Evolutionary conservation across 306 rosid species (phyloP).

Genomic region (Astragalus glycyphyllos): DNA sequence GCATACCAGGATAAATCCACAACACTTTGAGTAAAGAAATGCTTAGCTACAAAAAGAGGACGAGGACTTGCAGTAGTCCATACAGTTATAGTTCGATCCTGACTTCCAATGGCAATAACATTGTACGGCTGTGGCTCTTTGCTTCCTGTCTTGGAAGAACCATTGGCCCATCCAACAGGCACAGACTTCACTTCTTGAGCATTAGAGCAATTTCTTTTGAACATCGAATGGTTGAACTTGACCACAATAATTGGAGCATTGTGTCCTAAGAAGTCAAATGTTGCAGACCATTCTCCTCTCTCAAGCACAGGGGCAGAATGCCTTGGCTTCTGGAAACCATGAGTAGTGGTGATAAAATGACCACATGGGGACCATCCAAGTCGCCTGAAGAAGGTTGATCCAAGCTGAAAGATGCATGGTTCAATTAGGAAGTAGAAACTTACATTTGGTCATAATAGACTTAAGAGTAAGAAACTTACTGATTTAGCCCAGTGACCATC

Average conservation of each 20-base stretch:
- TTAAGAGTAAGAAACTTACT: constrained; percentile 60
- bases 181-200: constrained; percentile 77
- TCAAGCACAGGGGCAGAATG: constrained; percentile 99
- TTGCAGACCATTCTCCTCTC: constrained; percentile 99
- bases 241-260: constrained; percentile 97
- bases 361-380: constrained; percentile 99
- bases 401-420: constrained; percentile 71
- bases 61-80: constrained; percentile 99
- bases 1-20: constrained; percentile 97
- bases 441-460: constrained; percentile 25
- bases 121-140: constrained; percentile 90
- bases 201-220: constrained; percentile 65
- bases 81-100: constrained; percentile 95
- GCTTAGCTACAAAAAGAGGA: constrained; percentile 99
- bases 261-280: constrained; percentile 98
- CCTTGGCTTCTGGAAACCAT: constrained; percentile 99
- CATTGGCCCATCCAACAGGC: constrained; percentile 90
- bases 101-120: constrained; percentile 99
- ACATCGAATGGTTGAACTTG: constrained; percentile 98
- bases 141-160: constrained; percentile 78
- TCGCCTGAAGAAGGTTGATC: constrained; percentile 97
- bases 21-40: constrained; percentile 94
- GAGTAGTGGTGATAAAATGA: constrained; percentile 97
- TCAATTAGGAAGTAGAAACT: constrained; percentile 47
- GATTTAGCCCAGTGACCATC: constrained; percentile 99